These are phyloP conservation scores for Ascochyta clinopodiicola DNA, from an alignment of 2,329 filamentous ascomycete genomes.

Conservation along the genomic window DNA sequence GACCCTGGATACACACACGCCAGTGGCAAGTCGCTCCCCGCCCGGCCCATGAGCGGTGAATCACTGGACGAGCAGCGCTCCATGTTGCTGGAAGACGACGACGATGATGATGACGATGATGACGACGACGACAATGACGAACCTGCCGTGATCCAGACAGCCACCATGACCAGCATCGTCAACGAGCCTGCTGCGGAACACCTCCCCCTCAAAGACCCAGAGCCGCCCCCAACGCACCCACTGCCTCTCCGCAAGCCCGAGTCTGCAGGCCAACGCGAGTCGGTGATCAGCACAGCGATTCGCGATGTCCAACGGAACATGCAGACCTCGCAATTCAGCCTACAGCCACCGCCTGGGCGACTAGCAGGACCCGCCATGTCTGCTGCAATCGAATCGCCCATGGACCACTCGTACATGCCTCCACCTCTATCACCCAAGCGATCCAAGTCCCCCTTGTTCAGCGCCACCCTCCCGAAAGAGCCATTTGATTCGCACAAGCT, in stretches of 20 bases:
- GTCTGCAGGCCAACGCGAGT: constrained; percentile 40
- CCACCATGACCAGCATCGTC: constrained; percentile 60
- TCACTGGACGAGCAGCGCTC: constrained; percentile 52
- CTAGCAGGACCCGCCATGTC: constrained; percentile 25
- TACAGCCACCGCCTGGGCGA: constrained; percentile 46
- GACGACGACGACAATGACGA: constrained; percentile 43
- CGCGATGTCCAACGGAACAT: constrained; percentile 49
- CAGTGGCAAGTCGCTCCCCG: constrained; percentile 77
- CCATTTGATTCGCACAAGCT: constrained; percentile 25
- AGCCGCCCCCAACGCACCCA: constrained; percentile 29
- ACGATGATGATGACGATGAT: constrained; percentile 44
- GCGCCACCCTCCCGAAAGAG: constrained; percentile 27
- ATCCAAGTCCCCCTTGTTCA: constrained; percentile 54
- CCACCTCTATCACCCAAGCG: constrained; percentile 73
- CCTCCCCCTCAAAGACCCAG: constrained; percentile 26
- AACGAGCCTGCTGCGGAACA: constrained; percentile 49
- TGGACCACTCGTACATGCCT: constrained; percentile 69
- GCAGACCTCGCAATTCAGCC: constrained; percentile 37
- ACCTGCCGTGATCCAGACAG: constrained; percentile 58
- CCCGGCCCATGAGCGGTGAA: constrained; percentile 68
- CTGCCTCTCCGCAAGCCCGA: constrained; percentile 45
- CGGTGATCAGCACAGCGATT: constrained; percentile 51
- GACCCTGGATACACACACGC: constrained; percentile 59
- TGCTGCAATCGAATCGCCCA: constrained; percentile 53
- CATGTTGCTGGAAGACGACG: constrained; percentile 43